Evolutionary conservation across 2,329 filamentous ascomycete species (phyloP), one percentile per base, ranked within the genome.

Genomic region (Decorospora gaudefroyi): DNA sequence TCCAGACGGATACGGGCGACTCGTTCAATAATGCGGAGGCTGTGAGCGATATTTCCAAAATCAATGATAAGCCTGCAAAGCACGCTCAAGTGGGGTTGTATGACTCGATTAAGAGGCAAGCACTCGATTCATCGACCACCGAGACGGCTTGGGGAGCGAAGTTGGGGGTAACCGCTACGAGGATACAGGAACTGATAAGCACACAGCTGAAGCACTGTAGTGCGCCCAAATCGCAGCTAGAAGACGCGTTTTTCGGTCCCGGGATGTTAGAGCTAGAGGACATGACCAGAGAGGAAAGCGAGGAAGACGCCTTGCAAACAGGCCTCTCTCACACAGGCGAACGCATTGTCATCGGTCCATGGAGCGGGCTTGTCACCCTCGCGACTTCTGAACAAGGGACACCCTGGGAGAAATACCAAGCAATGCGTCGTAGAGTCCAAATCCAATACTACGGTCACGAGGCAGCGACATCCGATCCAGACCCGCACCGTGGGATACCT

Each of bases 371-470:
- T 4, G 1, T 31, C n/a, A 11, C 37, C 4, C 27, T 16, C 7
- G 3, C n/a, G 12, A 5, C 23, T 16, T 3, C 8, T 10, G 12
- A 10, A 22, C 16, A 16, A 2, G 26, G 15, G 7, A 46, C 31
- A 22, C 27, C 16, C 4, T 46, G 37, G 23, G n/a, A 42, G 9
- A 21, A 31, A 12, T 42, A 46, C 16, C 31, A 9, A 19, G n/a
- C 13, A 13, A 46, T 46, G 43, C 27, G 27, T 4, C 17, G 2
- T 6, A 15, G 21, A 11, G n/a, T 46, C 11, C 38, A 42, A 19
- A 7, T 32, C 11, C 31, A 42, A 15, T 27, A 46, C 22, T 46
- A 46, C 15, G 43, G 43, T 13, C 12, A 41, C 18, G 39, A 31
- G 18, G 13, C 22, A 29, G 17, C 21, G 18, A 10, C 28, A 7